Conservation (phyloP, 2,329 filamentous ascomycete genomes). For the Rutstroemia sp. region DNA sequence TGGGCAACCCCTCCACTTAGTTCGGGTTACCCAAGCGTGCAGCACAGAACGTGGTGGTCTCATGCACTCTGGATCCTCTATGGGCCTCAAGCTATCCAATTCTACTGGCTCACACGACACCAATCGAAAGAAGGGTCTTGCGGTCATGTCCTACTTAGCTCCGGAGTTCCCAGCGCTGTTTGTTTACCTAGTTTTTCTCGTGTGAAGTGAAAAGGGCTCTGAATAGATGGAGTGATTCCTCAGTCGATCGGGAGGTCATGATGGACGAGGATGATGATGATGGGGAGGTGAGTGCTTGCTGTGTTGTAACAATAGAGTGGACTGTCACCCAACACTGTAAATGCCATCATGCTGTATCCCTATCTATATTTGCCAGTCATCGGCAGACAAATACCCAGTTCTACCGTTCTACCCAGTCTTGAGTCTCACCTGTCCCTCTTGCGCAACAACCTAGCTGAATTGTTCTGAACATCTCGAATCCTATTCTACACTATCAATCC, state of each 20-base stretch:
- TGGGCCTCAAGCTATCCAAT: constrained; percentile 1
- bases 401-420: not conserved
- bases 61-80: constrained; percentile 5
- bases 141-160: constrained; percentile 7
- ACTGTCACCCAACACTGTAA: not conserved
- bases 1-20: not conserved
- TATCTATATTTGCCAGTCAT: too few relatives aligned
- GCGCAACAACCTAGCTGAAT: constrained; percentile 1
- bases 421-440: not conserved
- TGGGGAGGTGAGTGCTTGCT: constrained; percentile 3
- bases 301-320: not conserved
- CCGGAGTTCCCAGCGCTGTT: not conserved
- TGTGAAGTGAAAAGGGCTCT: not conserved
- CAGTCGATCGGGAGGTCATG: not conserved
- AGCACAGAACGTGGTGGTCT: constrained; percentile 9
- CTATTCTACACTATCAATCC: not conserved
- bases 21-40: constrained; percentile 4
- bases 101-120: not conserved
- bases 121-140: constrained; percentile 6
- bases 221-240: constrained; percentile 2
- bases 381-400: not conserved
- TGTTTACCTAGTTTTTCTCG: constrained; percentile 2
- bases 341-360: not conserved
- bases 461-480: not conserved
- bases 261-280: not conserved